These are phyloP conservation scores for Abrus pulchellus DNA, from an alignment of 306 rosid genomes.

Conservation along the genomic window DNA sequence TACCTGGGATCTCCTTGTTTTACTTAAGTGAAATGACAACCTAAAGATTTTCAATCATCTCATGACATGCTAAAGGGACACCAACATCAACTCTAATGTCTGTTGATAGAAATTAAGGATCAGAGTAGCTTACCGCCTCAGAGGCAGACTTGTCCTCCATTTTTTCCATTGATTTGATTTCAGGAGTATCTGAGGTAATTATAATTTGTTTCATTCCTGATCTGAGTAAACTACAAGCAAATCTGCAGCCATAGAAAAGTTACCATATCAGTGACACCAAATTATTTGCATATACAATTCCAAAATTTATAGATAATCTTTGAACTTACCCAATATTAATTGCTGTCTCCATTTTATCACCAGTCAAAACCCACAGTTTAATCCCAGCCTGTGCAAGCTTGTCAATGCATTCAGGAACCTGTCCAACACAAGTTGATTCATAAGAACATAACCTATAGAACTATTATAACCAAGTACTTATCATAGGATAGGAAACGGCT, in stretches of 20 bases:
- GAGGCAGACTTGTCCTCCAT: slow-evolving; percentile 73
- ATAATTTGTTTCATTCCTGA: slow-evolving; percentile 95
- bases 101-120: slow-evolving; percentile 25
- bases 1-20: background rate
- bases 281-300: slow-evolving; percentile 2
- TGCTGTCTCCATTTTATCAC: slow-evolving; percentile 99
- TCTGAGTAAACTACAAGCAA: slow-evolving; percentile 95
- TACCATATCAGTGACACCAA: slow-evolving; percentile 28
- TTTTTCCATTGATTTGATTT: slow-evolving; percentile 78
- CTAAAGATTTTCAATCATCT: background rate
- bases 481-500: slow-evolving; percentile 1
- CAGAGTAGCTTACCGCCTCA: slow-evolving; percentile 60
- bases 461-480: background rate
- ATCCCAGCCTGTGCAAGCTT: slow-evolving; percentile 99
- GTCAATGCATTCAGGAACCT: slow-evolving; percentile 99
- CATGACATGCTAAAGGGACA: background rate
- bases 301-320: slow-evolving; percentile 33
- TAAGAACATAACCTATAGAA: slow-evolving; percentile 36
- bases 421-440: slow-evolving; percentile 43
- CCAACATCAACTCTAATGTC: slow-evolving; percentile 12
- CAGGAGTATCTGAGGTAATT: slow-evolving; percentile 87
- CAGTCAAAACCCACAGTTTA: slow-evolving; percentile 98
- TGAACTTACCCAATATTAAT: slow-evolving; percentile 86
- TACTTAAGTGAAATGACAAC: background rate
- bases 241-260: slow-evolving; percentile 57